Evolutionary conservation across 1,139 yeast genomes (phyloP), one percentile per base, ranked within the genome.

Genomic region (Candida sojae): DNA sequence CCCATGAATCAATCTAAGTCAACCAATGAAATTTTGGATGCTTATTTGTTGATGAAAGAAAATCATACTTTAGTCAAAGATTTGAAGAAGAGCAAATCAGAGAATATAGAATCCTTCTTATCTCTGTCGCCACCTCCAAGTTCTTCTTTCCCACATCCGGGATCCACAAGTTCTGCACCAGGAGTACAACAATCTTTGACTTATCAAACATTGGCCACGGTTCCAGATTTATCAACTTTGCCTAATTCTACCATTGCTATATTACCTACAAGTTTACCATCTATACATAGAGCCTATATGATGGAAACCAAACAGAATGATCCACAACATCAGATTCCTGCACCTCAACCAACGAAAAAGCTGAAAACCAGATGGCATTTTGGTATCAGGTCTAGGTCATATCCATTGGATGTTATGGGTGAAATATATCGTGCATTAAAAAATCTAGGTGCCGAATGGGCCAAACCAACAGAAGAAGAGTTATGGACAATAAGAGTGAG

Each of bases 301-400:
- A 76, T 84, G 60, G 88, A 87, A 49, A 63, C 79, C 64, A 64
- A 64, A 41, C 37, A 13, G 29, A 42, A 32, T 17, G 30, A 13
- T 4, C 32, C 36, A 23, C 60, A 54, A 40, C 74, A 63, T 61
- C 82, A 85, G 57, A 81, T 88, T 40, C 82, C 82, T 48, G 96
- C 97, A 1, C 81, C 87, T 23, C 46, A 33, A 28, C 79, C 88
- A 9, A 79, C 87, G 38, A 91, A 91, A 64, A 90, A 89, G 64
- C 88, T 93, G 57, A 93, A 90, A 67, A 90, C 97, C 8, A 84
- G 97, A 68, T 93, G 99, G 99, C 99, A 93, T 73, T 95, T 95
- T 64, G 99, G 99, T 52, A 93, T 93, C 52, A 79, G 99, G 61
- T 90, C 97, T 8, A 80, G 98, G 60, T 90, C 97, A 1, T 93